phyloP scores from a whole-genome alignment of 2,329 filamentous ascomycete species.

The Xylaria sp. region DNA sequence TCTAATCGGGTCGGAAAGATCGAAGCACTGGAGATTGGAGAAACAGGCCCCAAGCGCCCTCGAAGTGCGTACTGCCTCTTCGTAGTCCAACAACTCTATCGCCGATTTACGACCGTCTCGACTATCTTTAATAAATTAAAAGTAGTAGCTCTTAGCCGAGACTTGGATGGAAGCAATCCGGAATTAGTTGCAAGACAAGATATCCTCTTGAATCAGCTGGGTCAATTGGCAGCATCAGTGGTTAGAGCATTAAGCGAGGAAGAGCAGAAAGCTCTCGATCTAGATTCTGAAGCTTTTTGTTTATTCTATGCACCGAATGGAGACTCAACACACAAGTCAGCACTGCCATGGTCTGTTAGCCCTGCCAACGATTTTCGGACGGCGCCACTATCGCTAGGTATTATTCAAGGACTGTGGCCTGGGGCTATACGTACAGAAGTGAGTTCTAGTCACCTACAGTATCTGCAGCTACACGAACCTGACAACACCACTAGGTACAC shows the following conservation, averaged over 20 bases:
- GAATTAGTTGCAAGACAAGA: constrained; percentile 39
- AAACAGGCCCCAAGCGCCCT: constrained; percentile 25
- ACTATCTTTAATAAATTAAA: not conserved
- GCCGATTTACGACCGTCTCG: constrained; percentile 42
- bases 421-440: constrained; percentile 40
- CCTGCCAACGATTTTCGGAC: constrained; percentile 41
- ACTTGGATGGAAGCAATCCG: constrained; percentile 23
- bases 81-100: constrained; percentile 47
- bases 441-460: constrained; percentile 25
- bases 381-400: constrained; percentile 47
- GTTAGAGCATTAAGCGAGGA: constrained; percentile 41
- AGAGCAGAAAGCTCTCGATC: constrained; percentile 42
- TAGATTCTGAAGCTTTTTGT: constrained; percentile 41
- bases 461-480: not conserved
- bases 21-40: constrained; percentile 27
- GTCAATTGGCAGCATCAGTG: constrained; percentile 44
- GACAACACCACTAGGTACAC: constrained; percentile 37
- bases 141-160: constrained; percentile 33
- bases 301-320: constrained; percentile 39
- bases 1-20: constrained; percentile 33
- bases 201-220: constrained; percentile 44
- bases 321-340: not conserved
- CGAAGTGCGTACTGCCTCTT: constrained; percentile 44
- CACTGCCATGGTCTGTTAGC: constrained; percentile 30
- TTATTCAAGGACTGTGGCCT: constrained; percentile 47